Evolutionary conservation across 768 basidiomycete species (phyloP).

Genomic region (Auricularia sp.): DNA sequence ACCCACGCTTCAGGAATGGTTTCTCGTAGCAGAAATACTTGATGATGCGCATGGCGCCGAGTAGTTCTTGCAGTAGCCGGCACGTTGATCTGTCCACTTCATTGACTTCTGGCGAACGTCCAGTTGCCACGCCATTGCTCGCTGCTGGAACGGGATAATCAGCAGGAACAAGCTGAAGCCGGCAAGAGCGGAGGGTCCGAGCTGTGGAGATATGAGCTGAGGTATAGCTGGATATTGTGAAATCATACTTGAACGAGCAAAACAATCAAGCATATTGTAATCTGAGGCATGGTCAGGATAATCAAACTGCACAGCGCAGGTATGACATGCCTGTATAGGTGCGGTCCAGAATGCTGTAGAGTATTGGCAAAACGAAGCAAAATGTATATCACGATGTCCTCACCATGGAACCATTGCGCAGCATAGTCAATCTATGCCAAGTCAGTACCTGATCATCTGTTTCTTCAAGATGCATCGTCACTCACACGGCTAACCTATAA

Average conservation of each 20-base stretch:
- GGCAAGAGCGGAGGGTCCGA: constrained; percentile 60
- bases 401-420: constrained; percentile 54
- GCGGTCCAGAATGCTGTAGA: constrained; percentile 47
- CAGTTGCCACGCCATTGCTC: constrained; percentile 52
- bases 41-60: constrained; percentile 64
- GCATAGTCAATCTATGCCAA: constrained; percentile 28
- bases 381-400: constrained; percentile 5
- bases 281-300: not conserved
- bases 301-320: not conserved
- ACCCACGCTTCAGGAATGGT: constrained; percentile 54
- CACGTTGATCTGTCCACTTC: constrained; percentile 53
- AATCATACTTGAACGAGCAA: constrained; percentile 34
- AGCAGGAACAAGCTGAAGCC: constrained; percentile 60
- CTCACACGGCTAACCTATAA: constrained; percentile 8
- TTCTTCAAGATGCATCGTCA: not conserved
- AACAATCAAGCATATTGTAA: constrained; percentile 46
- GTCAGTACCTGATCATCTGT: not conserved
- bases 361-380: not conserved
- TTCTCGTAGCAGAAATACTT: constrained; percentile 69
- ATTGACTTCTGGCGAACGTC: constrained; percentile 43
- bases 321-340: constrained; percentile 44
- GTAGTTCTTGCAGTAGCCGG: constrained; percentile 57
- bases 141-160: constrained; percentile 53
- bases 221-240: constrained; percentile 19
- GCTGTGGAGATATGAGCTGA: constrained; percentile 24